Percentiles rank a stretch among this genome's conserved stretches.
Conservation (phyloP, 1,139 yeast species). For the Scheffersomyces cryptocercus region DNA sequence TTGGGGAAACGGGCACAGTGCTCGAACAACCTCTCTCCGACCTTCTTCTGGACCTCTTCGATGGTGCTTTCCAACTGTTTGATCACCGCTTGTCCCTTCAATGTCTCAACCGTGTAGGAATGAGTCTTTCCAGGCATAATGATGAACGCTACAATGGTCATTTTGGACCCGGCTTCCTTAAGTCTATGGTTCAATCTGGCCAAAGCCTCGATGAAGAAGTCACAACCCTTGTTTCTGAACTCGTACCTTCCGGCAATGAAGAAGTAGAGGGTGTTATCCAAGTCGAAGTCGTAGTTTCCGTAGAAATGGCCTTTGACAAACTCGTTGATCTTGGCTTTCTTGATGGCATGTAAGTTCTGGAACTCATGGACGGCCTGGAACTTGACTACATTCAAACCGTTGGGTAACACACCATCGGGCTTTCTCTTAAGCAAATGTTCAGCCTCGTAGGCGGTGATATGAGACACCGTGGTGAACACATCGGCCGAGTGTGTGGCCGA, state of each 20-base stretch:
- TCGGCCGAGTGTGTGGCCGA: conserved; percentile 96
- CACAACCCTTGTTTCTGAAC: conserved; percentile 95
- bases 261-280: conserved; percentile 90
- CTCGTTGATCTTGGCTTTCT: conserved; percentile 90
- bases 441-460: conserved; percentile 92
- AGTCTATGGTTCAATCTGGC: conserved; percentile 89
- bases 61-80: conserved; percentile 89
- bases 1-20: conserved; percentile 85
- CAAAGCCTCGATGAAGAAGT: conserved; percentile 87
- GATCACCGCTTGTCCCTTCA: conserved; percentile 94
- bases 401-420: conserved; percentile 97
- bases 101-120: conserved; percentile 93
- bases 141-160: conserved; percentile 96
- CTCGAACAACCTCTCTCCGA: conserved; percentile 86
- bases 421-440: conserved; percentile 92
- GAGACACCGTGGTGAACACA: conserved; percentile 96
- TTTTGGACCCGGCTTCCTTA: conserved; percentile 78
- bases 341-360: conserved; percentile 91
- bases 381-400: conserved; percentile 93
- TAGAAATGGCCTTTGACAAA: conserved; percentile 96
- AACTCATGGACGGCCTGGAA: conserved; percentile 98
- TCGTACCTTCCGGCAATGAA: conserved; percentile 98
- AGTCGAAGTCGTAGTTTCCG: conserved; percentile 93
- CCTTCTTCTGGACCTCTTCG: conserved; percentile 81
- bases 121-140: conserved; percentile 97